These are phyloP conservation scores for Ustilago trichophora DNA, from an alignment of 1,284 basidiomycete genomes.

Conservation along the genomic window DNA sequence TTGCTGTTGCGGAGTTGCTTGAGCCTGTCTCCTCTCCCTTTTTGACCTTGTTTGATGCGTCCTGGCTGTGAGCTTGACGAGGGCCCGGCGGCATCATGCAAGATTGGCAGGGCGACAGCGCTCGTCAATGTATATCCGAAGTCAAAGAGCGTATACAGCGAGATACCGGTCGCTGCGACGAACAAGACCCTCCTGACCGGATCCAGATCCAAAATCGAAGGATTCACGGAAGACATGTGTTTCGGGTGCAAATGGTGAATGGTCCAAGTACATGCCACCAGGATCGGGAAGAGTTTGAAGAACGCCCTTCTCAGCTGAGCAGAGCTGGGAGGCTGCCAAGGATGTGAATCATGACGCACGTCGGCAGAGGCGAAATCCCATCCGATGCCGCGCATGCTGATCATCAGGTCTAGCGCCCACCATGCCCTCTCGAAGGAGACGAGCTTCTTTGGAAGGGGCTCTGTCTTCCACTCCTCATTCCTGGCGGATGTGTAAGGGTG, in stretches of 20 bases:
- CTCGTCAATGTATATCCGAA: slow-evolving; percentile 51
- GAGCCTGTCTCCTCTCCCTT: not conserved
- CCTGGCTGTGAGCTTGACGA: not conserved
- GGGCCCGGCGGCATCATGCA: slow-evolving; percentile 21
- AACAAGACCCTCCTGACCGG: slow-evolving; percentile 21
- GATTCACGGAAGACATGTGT: slow-evolving; percentile 22
- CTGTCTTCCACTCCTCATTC: slow-evolving; percentile 44
- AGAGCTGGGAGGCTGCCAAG: slow-evolving; percentile 46
- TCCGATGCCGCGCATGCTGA: slow-evolving; percentile 53
- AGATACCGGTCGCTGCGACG: slow-evolving; percentile 46
- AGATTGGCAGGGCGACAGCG: slow-evolving; percentile 37
- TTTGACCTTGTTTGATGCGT: not conserved
- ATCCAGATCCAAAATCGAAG: slow-evolving; percentile 36
- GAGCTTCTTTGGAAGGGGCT: slow-evolving; percentile 28
- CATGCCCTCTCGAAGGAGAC: slow-evolving; percentile 38
- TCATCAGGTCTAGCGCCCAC: slow-evolving; percentile 54
- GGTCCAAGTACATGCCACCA: slow-evolving; percentile 24
- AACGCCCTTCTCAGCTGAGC: slow-evolving; percentile 40
- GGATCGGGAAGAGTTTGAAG: slow-evolving; percentile 41
- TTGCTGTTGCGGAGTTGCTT: slow-evolving; percentile 4
- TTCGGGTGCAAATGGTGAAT: slow-evolving; percentile 35
- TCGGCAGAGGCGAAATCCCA: slow-evolving; percentile 53
- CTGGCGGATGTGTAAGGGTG: slow-evolving; percentile 23
- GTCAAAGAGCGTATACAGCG: slow-evolving; percentile 51
- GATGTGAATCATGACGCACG: slow-evolving; percentile 47